Evolutionary conservation across 306 rosid genomes (phyloP), one percentile per base, ranked within the genome.

Genomic region (Vigna mungo): DNA sequence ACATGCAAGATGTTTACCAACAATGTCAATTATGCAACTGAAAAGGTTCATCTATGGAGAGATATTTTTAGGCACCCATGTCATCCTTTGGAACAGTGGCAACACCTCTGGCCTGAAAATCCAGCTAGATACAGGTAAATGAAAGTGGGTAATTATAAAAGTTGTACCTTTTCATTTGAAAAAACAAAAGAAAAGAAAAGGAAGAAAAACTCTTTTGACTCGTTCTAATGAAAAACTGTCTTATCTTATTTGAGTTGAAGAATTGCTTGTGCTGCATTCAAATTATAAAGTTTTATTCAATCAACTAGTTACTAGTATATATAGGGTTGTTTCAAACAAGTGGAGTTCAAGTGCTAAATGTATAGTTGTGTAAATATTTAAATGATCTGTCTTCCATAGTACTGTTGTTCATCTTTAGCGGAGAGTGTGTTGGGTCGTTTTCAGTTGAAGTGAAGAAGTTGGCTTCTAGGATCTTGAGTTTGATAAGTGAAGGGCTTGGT

Each of bases 11-110:
- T 63, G 68, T 54, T 9, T n/a, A 84, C 84, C 4, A 84, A 84
- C 61, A 70, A 61, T 30, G 1, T 8, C 32, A 68, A 30, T 25
- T 73, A 74, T 69, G 86, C 48, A 34, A 59, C 58, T 8, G 81
- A 83, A 32, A 78, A 68, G n/a, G n/a, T n/a, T n/a, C n/a, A n/a
- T n/a, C n/a, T n/a, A n/a, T n/a, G n/a, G n/a, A n/a, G n/a, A n/a
- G n/a, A n/a, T n/a, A n/a, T n/a, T n/a, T n/a, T n/a, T n/a, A n/a
- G n/a, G n/a, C n/a, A n/a, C n/a, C n/a, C n/a, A n/a, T n/a, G n/a
- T n/a, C n/a, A n/a, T 52, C 86, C 83, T 59, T 41, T 74, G 49
- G 80, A 83, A 37, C 41, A 78, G 43, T 83, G 81, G 75, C 63
- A 78, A 12, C 83, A 83, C 5, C n/a, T 68, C 0, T 78, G 83